Conservation (phyloP, 2,329 filamentous ascomycete species). For the Furcasterigmium furcatum region DNA sequence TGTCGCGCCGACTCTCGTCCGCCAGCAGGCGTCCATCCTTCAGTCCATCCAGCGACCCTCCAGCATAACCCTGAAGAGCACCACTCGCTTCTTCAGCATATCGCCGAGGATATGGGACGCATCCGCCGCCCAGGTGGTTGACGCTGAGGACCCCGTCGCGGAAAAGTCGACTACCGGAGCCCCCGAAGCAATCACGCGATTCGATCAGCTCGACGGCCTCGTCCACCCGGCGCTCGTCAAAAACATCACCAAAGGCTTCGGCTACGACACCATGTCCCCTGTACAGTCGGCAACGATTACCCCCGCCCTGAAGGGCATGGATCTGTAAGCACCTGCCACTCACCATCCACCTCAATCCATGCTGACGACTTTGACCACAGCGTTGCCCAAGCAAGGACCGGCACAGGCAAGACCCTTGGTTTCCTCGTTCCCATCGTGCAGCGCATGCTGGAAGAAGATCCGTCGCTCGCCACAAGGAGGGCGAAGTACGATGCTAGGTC, state of each 20-base stretch:
- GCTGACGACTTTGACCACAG: conserved; percentile 33
- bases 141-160: conserved; percentile 9
- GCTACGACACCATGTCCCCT: conserved; percentile 83
- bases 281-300: conserved; percentile 85
- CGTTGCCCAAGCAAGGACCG: conserved; percentile 92
- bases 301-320: conserved; percentile 72
- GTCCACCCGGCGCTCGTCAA: conserved; percentile 64
- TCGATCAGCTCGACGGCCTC: conserved; percentile 38
- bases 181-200: conserved; percentile 29
- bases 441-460: conserved; percentile 65
- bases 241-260: conserved; percentile 69
- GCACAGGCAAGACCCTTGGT: conserved; percentile 93
- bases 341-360: background rate
- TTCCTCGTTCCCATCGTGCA: conserved; percentile 87
- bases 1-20: conserved; percentile 7
- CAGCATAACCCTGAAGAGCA: conserved; percentile 3
- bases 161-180: conserved; percentile 9
- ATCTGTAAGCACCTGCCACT: conserved; percentile 63
- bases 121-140: conserved; percentile 28
- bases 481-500: conserved; percentile 33
- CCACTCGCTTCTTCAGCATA: conserved; percentile 6
- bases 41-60: conserved; percentile 8
- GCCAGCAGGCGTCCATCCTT: conserved; percentile 8
- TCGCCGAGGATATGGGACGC: conserved; percentile 31
- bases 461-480: conserved; percentile 49